These are phyloP conservation scores for Brettanomyces naardenensis DNA, from an alignment of 805 yeast species.

Conservation along the genomic window DNA sequence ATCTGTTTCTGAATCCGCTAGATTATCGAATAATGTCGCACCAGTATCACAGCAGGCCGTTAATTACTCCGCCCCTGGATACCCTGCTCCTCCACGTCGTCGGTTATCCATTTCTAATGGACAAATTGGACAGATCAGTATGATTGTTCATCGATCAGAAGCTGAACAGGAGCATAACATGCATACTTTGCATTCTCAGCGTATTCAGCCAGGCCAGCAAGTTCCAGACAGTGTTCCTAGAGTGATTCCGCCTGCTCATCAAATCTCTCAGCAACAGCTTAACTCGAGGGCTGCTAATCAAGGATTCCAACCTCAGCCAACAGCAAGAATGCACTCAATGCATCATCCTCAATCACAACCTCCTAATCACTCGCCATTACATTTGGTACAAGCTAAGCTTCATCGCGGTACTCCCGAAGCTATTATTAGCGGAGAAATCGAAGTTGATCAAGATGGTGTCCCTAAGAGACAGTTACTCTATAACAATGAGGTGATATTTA, in stretches of 20 bases:
- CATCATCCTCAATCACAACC: constrained; percentile 7
- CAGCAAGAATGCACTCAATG: neutral
- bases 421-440: constrained; percentile 12
- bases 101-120: constrained; percentile 80
- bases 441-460: constrained; percentile 25
- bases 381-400: neutral
- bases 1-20: neutral
- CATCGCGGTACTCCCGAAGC: neutral
- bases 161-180: neutral
- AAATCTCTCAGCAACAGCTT: constrained; percentile 10
- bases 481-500: constrained; percentile 46
- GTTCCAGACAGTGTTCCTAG: neutral
- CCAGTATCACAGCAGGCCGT: too few relatives aligned
- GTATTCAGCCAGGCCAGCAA: neutral
- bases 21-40: neutral
- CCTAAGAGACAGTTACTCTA: constrained; percentile 46
- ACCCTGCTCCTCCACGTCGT: constrained; percentile 32
- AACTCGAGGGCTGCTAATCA: too few relatives aligned
- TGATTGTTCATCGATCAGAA: constrained; percentile 20
- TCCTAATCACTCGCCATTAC: constrained; percentile 3
- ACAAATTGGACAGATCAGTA: constrained; percentile 65
- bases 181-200: constrained; percentile 1
- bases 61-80: neutral
- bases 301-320: constrained; percentile 8
- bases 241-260: constrained; percentile 3